Percentiles rank a stretch among this genome's conserved stretches.
Evolutionary conservation across 495 filamentous ascomycete species (phyloP).

Genomic region (Penicillium angulare): DNA sequence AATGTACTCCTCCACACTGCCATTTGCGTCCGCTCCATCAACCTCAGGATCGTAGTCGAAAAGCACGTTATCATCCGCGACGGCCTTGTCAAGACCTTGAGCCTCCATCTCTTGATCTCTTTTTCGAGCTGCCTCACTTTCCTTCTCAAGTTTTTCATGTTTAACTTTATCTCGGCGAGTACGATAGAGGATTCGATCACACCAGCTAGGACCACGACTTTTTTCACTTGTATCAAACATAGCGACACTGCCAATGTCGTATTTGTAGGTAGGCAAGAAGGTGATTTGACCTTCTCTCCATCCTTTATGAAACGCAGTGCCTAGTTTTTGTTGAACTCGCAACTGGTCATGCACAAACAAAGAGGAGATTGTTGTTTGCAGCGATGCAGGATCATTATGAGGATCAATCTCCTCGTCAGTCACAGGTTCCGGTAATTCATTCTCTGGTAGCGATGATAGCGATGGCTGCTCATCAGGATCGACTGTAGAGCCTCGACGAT

Average conservation of each 20-base stretch:
- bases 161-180: conserved; percentile 66
- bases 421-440: conserved; percentile 14
- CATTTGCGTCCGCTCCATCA: conserved; percentile 48
- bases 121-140: conserved; percentile 64
- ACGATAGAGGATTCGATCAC: conserved; percentile 90
- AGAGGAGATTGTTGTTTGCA: conserved; percentile 83
- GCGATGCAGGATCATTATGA: conserved; percentile 56
- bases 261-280: conserved; percentile 94
- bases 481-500: conserved; percentile 16
- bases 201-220: conserved; percentile 90
- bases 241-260: conserved; percentile 91
- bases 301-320: conserved; percentile 82
- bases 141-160: conserved; percentile 65
- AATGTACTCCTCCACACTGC: conserved; percentile 56
- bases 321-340: conserved; percentile 63
- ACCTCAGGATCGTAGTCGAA: conserved; percentile 88
- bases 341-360: conserved; percentile 91
- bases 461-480: conserved; percentile 10
- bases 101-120: conserved; percentile 83
- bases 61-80: conserved; percentile 76
- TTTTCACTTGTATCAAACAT: conserved; percentile 96
- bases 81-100: conserved; percentile 69
- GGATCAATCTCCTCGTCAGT: conserved; percentile 42
- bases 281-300: conserved; percentile 87
- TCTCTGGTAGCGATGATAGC: conserved; percentile 4